Conservation (phyloP, 345 rosid genomes). For the Durio zibethinus region DNA sequence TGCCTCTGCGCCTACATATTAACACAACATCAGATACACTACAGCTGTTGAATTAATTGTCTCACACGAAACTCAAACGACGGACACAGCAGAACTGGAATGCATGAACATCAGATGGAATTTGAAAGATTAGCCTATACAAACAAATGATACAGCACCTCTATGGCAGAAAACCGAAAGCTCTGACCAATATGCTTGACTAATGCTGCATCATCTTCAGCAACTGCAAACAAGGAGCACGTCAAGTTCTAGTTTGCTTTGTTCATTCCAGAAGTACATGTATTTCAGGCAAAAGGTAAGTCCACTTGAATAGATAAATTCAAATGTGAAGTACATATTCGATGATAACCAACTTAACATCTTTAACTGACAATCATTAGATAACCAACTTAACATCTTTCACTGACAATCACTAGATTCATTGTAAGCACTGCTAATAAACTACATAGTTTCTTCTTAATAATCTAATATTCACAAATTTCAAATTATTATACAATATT, state of each 20-base stretch:
- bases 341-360: neutral
- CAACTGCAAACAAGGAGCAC: conserved; percentile 39
- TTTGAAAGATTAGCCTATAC: neutral
- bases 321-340: neutral
- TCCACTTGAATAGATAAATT: neutral
- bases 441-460: neutral
- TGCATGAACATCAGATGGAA: conserved; percentile 1
- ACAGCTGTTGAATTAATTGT: neutral
- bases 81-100: neutral
- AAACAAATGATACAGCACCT: conserved; percentile 38
- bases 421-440: neutral
- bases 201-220: conserved; percentile 71
- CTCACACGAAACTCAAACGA: neutral
- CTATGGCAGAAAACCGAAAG: conserved; percentile 76
- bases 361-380: neutral
- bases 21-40: neutral
- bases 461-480: neutral
- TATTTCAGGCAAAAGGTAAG: conserved; percentile 1
- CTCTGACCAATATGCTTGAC: conserved; percentile 88
- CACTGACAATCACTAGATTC: neutral
- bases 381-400: neutral
- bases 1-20: conserved; percentile 63
- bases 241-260: neutral
- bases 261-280: neutral
- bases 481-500: neutral